Evolutionary conservation across 495 filamentous ascomycete species (phyloP), one percentile per base, ranked within the genome.

Genomic region (Venustampulla echinocandica): DNA sequence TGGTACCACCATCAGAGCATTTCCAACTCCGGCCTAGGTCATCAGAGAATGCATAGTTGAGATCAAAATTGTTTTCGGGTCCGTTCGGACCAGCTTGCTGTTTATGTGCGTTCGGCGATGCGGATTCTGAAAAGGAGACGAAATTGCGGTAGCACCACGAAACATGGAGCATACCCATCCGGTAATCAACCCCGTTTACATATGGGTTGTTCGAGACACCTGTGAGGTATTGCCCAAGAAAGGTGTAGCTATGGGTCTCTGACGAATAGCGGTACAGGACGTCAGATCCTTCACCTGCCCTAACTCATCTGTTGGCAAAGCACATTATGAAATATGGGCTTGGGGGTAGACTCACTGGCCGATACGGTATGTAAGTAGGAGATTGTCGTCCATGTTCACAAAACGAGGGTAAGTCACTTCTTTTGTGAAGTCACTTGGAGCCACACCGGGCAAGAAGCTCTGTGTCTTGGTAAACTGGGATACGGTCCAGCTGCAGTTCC

Each of bases 401-500:
- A 64, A 64, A 21, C 61, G 40, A 13, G 62, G 61, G 27, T 64
- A 64, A 2, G 62, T 64, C 1, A 64, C 50, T n/a, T 59, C 59
- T 28, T 56, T 57, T 54, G 54, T 60, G 4, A 55, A n/a, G 0
- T 55, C 54, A 32, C 47, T 50, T 33, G 14, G 20, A 11, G 19
- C 15, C 1, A 58, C 36, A 13, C 61, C 59, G 5, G 61, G 61
- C n/a, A 64, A 42, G 33, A 44, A 42, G 14, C 55, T 42, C 34
- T 52, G 23, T 7, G 54, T 61, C 19, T 37, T 19, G 1, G 53
- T 44, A 38, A 64, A 64, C 0, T 58, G 35, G 21, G 47, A 33
- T 10, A 50, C 47, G 33, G 50, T 42, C 62, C 61, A 61, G 9
- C 14, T 40, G 23, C 47, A 44, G 1, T 47, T 30, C 13, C 20